phyloP scores from a whole-genome alignment of 2,329 filamentous ascomycete genomes.

The Fusarium sp. region DNA sequence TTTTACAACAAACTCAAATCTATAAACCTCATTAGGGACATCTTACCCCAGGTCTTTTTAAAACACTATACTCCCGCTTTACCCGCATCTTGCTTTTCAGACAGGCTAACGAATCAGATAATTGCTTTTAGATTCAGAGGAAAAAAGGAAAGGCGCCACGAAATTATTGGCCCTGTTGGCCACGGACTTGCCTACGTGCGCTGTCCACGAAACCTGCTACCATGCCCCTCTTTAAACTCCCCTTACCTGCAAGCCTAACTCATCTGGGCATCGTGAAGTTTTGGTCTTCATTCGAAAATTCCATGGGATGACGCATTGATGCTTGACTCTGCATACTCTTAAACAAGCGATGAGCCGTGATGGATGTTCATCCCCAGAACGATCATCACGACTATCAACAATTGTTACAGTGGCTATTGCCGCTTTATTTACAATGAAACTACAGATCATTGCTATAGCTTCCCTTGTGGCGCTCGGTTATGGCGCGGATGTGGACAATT shows the following conservation, averaged over 20 bases:
- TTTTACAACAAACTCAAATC: neutral
- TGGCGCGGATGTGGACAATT: slow-evolving; percentile 20
- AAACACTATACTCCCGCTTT: neutral
- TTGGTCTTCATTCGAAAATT: neutral
- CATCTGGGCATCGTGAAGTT: slow-evolving; percentile 8
- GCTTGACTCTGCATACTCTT: slow-evolving; percentile 13
- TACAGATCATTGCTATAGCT: slow-evolving; percentile 1
- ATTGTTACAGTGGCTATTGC: neutral
- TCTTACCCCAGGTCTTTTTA: neutral
- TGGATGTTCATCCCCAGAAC: neutral
- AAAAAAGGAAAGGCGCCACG: neutral
- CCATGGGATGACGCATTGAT: slow-evolving; percentile 24
- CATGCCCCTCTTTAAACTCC: slow-evolving; percentile 10
- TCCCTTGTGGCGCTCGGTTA: slow-evolving; percentile 9
- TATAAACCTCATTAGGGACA: neutral
- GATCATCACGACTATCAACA: neutral
- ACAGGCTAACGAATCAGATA: neutral
- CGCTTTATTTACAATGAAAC: neutral
- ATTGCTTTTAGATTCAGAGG: neutral
- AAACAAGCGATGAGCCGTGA: slow-evolving; percentile 7
- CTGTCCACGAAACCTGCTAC: slow-evolving; percentile 6
- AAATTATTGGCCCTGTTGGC: neutral
- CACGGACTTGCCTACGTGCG: neutral
- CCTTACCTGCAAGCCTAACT: slow-evolving; percentile 10
- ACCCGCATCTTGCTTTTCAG: neutral